Evolutionary conservation across 306 rosid species (phyloP).

Genomic region (Vicia faba): DNA sequence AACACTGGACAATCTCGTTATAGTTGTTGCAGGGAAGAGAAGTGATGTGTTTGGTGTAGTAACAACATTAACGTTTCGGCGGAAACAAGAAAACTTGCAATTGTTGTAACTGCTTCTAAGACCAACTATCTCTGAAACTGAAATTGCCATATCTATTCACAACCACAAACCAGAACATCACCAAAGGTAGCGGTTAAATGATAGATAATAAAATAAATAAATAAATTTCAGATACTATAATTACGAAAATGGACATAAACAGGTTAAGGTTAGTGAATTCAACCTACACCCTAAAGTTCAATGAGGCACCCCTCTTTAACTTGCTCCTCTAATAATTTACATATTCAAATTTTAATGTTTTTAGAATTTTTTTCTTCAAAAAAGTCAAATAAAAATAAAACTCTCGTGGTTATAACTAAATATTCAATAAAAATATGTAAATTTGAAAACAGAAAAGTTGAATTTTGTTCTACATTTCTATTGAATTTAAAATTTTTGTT

Average conservation of each 20-base stretch:
- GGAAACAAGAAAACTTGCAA: slow-evolving; percentile 15
- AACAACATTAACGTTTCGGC: slow-evolving; percentile 2
- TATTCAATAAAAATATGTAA: too few species aligned
- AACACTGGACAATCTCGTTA: slow-evolving; percentile 1
- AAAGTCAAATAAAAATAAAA: too few species aligned
- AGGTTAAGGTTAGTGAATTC: neutral
- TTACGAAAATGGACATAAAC: neutral
- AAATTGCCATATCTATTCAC: slow-evolving; percentile 38
- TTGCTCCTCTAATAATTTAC: too few species aligned
- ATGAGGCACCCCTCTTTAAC: too few species aligned
- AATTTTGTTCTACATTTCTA: too few species aligned
- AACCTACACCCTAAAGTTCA: too few species aligned
- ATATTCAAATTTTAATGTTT: too few species aligned
- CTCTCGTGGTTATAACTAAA: too few species aligned
- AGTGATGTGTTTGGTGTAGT: slow-evolving; percentile 30
- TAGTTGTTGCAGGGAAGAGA: slow-evolving; percentile 26
- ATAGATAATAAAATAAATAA: neutral
- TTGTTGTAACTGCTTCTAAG: neutral
- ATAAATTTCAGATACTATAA: too few species aligned
- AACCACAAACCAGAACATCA: slow-evolving; percentile 28
- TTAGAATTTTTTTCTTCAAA: too few species aligned
- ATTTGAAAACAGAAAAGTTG: too few species aligned
- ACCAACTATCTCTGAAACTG: slow-evolving; percentile 23
- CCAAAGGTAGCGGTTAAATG: neutral
- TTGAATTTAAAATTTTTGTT: too few species aligned